These are phyloP conservation scores for Stemphylium beticola DNA, from an alignment of 2,329 filamentous ascomycete species.

Conservation along the genomic window DNA sequence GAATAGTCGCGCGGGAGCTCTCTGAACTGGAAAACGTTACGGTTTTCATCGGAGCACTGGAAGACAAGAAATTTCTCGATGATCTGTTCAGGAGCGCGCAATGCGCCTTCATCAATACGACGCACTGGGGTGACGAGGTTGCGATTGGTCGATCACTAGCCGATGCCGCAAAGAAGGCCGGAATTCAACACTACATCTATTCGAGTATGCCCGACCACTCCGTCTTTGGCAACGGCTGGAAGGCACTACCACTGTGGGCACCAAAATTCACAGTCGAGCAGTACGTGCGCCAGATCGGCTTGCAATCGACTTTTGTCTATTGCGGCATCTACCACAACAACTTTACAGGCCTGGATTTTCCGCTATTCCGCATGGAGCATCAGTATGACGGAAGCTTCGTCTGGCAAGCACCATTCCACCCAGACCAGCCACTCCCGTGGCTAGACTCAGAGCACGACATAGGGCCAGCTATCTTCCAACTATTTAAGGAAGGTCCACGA, in stretches of 20 bases:
- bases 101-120: conserved; percentile 96
- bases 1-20: conserved; percentile 87
- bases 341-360: conserved; percentile 91
- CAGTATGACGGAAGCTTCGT: conserved; percentile 83
- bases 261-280: conserved; percentile 93
- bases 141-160: conserved; percentile 87
- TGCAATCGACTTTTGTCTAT: conserved; percentile 92
- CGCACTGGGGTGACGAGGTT: conserved; percentile 93
- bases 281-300: conserved; percentile 80
- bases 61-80: conserved; percentile 77
- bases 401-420: conserved; percentile 94
- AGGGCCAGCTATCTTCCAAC: conserved; percentile 86
- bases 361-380: conserved; percentile 93
- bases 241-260: conserved; percentile 86
- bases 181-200: conserved; percentile 91
- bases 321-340: conserved; percentile 99
- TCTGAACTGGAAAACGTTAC: conserved; percentile 81
- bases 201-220: conserved; percentile 97
- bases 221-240: conserved; percentile 77
- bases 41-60: conserved; percentile 68
- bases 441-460: conserved; percentile 96
- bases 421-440: conserved; percentile 88
- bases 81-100: conserved; percentile 83
- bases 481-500: conserved; percentile 89
- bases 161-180: conserved; percentile 83